A percentile compares a stretch with the other conserved stretches of the same genome.
These are phyloP conservation scores for Boletus vinaceobasis DNA, from an alignment of 768 basidiomycete genomes.

Conservation along the genomic window DNA sequence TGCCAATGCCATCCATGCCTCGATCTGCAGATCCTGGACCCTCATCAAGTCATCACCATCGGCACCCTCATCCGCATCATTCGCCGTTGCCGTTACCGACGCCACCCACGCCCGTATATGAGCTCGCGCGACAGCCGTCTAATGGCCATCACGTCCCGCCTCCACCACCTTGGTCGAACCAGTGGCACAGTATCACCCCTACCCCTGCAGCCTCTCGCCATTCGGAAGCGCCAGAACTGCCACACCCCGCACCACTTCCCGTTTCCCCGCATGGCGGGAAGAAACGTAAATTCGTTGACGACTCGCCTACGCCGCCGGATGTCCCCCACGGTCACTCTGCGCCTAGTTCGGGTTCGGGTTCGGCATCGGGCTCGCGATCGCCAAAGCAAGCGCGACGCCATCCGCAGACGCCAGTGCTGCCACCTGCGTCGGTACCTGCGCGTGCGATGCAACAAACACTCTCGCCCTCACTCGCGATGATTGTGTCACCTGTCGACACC, in stretches of 20 bases:
- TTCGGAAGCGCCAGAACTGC: slow-evolving; percentile 27
- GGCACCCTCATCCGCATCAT: slow-evolving; percentile 29
- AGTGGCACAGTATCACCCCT: slow-evolving; percentile 26
- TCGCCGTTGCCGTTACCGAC: slow-evolving; percentile 31
- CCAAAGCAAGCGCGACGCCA: slow-evolving; percentile 34
- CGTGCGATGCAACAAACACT: slow-evolving; percentile 35
- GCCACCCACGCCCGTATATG: slow-evolving; percentile 34
- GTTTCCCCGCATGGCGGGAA: slow-evolving; percentile 32
- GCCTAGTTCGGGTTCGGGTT: slow-evolving; percentile 7
- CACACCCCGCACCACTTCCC: slow-evolving; percentile 11
- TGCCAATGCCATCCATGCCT: slow-evolving; percentile 13
- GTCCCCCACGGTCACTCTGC: slow-evolving; percentile 8
- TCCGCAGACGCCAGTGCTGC: slow-evolving; percentile 33
- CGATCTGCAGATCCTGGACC: slow-evolving; percentile 29
- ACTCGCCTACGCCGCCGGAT: slow-evolving; percentile 29
- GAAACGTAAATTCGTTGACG: slow-evolving; percentile 35
- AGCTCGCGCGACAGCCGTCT: slow-evolving; percentile 28
- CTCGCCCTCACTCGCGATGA: slow-evolving; percentile 35
- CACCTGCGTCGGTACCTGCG: slow-evolving; percentile 21
- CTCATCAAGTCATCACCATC: slow-evolving; percentile 26
- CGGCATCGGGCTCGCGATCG: slow-evolving; percentile 25
- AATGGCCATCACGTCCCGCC: slow-evolving; percentile 35
- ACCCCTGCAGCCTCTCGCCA: slow-evolving; percentile 13
- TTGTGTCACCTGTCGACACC: slow-evolving; percentile 32
- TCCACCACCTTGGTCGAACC: slow-evolving; percentile 34